Evolutionary conservation across 495 filamentous ascomycete species (phyloP), one percentile per base, ranked within the genome.

Genomic region (Daldinia grandis): DNA sequence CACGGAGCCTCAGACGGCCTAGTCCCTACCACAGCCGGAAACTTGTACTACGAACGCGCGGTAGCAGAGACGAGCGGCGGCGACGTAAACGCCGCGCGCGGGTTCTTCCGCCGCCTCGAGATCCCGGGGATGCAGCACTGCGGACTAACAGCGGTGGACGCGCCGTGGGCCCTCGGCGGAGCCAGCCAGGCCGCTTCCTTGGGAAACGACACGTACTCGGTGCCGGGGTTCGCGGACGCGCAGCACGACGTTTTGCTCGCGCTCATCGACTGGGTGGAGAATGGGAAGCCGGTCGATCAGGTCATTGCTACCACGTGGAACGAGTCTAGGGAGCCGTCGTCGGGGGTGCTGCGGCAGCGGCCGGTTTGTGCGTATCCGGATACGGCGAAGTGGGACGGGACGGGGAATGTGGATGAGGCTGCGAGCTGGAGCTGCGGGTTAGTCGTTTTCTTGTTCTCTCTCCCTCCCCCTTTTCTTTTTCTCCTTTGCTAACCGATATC

Each of bases 1-100:
- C 87, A 88, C 64, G 87, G 87, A 0, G 60, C 78, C 6, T 69
- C 80, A 1, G 87, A 90, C 69, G 81, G 76, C 0, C 72, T 82
- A 5, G 84, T 88, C 59, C 78, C 84, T 0, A 72, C 79, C 3
- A 75, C 76, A 1, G 79, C 79, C 17, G 81, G 78, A 8, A 68
- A 77, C 8, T 73, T 81, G 50, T 87, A 80, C 63, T 84, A 86
- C 73, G 75, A 84, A 8, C 71, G 76, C n/a, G 81, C 85, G 1
- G 68, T 80, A 9, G 31, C 72, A 0, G 72, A 69, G 5, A 78
- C 83, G 64, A 74, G 74, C 55, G 75, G 76, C 0, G 69, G 75
- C 9, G 66, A 77, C 58, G 47, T 74, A 12, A 58, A 61, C 35
- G 50, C 24, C 21, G 50, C 74, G 6, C 55, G 67, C 28, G 65